Conservation (phyloP, 116 monocot genomes). For the Posidonia oceanica region DNA sequence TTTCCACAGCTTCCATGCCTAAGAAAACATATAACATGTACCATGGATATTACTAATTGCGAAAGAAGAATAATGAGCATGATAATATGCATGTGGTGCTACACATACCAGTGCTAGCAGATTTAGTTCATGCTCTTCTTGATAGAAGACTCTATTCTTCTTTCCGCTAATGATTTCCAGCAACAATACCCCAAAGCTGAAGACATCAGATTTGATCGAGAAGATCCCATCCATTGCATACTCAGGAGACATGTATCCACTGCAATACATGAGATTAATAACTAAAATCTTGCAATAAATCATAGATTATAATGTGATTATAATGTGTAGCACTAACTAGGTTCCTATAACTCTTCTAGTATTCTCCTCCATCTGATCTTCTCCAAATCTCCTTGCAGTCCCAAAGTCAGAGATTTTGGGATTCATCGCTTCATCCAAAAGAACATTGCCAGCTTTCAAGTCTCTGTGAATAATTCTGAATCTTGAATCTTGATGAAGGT, state of each 20-base stretch:
- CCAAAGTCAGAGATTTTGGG: too few species aligned
- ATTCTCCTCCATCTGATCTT: too few species aligned
- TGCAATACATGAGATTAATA: background rate
- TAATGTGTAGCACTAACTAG: too few species aligned
- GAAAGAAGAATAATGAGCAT: background rate
- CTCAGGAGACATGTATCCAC: constrained; percentile 9
- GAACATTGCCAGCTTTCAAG: too few species aligned
- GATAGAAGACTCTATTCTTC: background rate
- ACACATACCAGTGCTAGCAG: background rate
- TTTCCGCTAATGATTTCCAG: constrained; percentile 2
- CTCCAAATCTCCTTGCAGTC: too few species aligned
- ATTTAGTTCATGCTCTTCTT: background rate
- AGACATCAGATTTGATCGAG: constrained; percentile 8
- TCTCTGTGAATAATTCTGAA: too few species aligned
- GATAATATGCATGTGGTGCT: background rate
- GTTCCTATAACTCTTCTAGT: too few species aligned
- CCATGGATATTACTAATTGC: background rate
- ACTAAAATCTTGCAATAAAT: too few species aligned
- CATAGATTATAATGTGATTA: too few species aligned
- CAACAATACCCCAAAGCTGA: constrained; percentile 5
- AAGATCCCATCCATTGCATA: constrained; percentile 4
- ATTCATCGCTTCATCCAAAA: too few species aligned
- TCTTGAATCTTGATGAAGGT: too few species aligned
- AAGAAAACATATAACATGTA: background rate
- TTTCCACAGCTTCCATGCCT: constrained; percentile 10